Conservation (phyloP, 1,139 yeast species). For the Geotrichum carabidarum region DNA sequence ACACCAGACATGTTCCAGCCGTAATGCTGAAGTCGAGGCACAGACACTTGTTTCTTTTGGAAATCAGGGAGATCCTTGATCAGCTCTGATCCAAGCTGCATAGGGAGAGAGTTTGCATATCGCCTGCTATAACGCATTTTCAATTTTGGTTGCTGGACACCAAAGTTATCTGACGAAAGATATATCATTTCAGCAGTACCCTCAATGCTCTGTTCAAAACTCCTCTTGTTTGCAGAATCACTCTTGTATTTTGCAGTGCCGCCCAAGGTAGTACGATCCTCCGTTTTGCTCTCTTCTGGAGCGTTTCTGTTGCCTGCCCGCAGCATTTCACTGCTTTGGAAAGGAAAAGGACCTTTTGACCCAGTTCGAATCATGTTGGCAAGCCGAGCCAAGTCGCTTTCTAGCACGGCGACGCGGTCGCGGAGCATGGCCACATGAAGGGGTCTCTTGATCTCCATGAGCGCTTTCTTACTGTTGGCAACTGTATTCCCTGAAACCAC, state of each 20-base stretch:
- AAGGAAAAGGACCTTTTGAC: neutral
- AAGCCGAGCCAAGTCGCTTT: constrained; percentile 13
- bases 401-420: constrained; percentile 14
- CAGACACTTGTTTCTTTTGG: constrained; percentile 39
- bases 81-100: constrained; percentile 16
- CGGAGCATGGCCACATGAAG: constrained; percentile 12
- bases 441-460: constrained; percentile 12
- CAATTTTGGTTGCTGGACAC: neutral
- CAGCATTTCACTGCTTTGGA: too few relatives aligned
- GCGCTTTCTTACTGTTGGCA: constrained; percentile 7
- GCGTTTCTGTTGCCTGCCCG: neutral
- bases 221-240: neutral
- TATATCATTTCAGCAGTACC: too few relatives aligned
- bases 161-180: too few relatives aligned
- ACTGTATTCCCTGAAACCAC: constrained; percentile 6
- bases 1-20: constrained; percentile 68
- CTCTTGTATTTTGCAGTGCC: neutral
- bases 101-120: constrained; percentile 15
- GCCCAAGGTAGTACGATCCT: neutral
- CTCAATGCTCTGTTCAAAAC: too few relatives aligned
- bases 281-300: neutral
- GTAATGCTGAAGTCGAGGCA: constrained; percentile 56
- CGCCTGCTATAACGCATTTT: constrained; percentile 18
- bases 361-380: constrained; percentile 11
- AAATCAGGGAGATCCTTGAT: constrained; percentile 26